Base-by-base conservation (phyloP, 768 basidiomycete species). In the Exidia glandulosa region DNA sequence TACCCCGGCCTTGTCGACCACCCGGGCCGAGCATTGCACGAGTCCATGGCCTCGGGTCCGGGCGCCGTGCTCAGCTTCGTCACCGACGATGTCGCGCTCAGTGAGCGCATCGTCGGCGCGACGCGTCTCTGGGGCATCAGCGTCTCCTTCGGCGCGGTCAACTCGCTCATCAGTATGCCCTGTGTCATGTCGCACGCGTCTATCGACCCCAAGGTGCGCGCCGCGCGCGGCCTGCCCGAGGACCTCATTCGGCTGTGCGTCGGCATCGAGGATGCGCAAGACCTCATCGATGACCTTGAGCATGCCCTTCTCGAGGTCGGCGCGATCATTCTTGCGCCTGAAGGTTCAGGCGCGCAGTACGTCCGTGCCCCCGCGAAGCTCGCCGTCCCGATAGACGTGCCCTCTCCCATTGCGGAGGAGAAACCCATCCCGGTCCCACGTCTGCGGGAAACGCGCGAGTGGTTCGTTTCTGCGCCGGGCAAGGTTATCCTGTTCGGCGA, bases 131-230 rank as follows among this genome's bases (percentile, higher is more conserved):
- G 95, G 94, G 91, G 94, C 23, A 97, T 99, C 68, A 92, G 88
- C 63, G 96, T 99, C 66, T 94, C 91, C 70, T 99, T 99, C 68
- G 96, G 96, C 32, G 94, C 90, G 65, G 94, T 99, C 62, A 99
- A 99, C 76, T 93, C 90, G 68, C 71, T 99, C 71, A 98, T 98
- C 74, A 93, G 90, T 64, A 97, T 99, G 95, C 96, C 96, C 36
- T 98, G 96, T 71, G 85, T 92, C 66, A 98, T 99, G 96, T 96
- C 94, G 95, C 96, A 99, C 71, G 94, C 96, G 27, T 98, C 96
- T 37, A 99, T 99, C 64, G 94, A 97, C 67, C 85, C 96, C 27
- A 89, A 90, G 7, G 85, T 85, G n/a, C 87, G 96, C 32, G 92
- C 91, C n/a, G 93, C 86, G 41, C 90, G 96, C 59, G 95, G 95